Evolutionary conservation across 1,139 yeast species (phyloP), one percentile per base, ranked within the genome.

Genomic region (Yamadazyma sp.): DNA sequence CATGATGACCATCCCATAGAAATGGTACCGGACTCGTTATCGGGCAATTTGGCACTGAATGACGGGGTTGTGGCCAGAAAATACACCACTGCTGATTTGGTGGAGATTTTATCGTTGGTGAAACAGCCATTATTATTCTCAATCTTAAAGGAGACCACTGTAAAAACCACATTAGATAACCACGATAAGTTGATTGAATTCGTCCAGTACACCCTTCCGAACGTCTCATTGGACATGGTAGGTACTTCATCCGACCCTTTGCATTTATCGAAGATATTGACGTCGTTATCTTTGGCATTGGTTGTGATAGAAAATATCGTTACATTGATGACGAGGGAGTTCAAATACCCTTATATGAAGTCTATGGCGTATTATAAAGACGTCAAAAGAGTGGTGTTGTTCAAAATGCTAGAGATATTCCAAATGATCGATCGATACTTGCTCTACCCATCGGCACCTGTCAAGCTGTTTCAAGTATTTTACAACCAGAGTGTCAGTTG

Each of bases 401-500:
- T 47, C 36, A 47, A 56, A 30, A 44, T 67, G 58, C 40, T 54
- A 50, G 50, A 67, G 56, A 46, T 59, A 52, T 42, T 56, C 56
- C 45, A 70, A 54, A 41, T 55, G 52, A 35, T 57, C 51, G 45
- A 57, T 62, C 42, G 40, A 35, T 30, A 42, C 8, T 33, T 46
- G 20, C 42, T 48, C 36, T 41, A 39, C 43, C 53, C 48, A 9
- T 16, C 22, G 16, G 40, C 35, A 17, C 42, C 42, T 14, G 31
- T 48, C 29, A 56, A 56, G 40, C 61, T 59, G 26, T 56, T 56
- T 38, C 62, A 57, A 38, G 56, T 66, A 15, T 64, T 60, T 43
- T 69, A 66, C 46, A 64, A 67, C 45, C 55, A 63, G 34, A 58
- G 72, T 8, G 43, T 67, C 16, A 45, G 61, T 9, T 58, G 59